Percentiles rank a stretch among this genome's conserved stretches.
phyloP scores from a whole-genome alignment of 495 filamentous ascomycete species.

The Penicillium paxilli region DNA sequence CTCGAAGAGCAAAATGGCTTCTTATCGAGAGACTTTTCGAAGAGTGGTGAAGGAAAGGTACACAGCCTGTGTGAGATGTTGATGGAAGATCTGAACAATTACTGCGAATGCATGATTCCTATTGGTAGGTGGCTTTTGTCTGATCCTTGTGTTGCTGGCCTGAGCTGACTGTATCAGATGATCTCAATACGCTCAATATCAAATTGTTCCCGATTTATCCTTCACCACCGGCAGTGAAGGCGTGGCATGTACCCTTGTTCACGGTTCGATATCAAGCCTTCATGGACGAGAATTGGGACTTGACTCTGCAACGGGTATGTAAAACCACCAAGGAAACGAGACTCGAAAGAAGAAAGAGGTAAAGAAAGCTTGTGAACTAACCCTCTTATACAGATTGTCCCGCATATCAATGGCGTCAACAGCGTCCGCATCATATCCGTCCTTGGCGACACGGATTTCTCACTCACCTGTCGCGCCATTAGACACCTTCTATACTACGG shows the following conservation, averaged over 20 bases:
- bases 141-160: neutral
- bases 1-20: slow-evolving; percentile 87
- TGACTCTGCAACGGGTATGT: slow-evolving; percentile 73
- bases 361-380: no score
- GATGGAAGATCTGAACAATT: slow-evolving; percentile 94
- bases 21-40: slow-evolving; percentile 49
- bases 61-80: slow-evolving; percentile 85
- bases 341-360: no score
- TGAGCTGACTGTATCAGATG: slow-evolving; percentile 55
- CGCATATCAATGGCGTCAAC: slow-evolving; percentile 86
- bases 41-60: slow-evolving; percentile 61
- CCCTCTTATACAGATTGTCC: slow-evolving; percentile 55
- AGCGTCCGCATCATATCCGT: slow-evolving; percentile 82
- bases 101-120: slow-evolving; percentile 96
- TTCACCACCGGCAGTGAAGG: slow-evolving; percentile 71
- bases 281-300: slow-evolving; percentile 86
- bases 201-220: slow-evolving; percentile 87
- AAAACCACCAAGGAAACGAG: neutral
- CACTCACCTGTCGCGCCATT: slow-evolving; percentile 79
- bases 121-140: slow-evolving; percentile 57
- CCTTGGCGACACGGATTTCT: slow-evolving; percentile 79
- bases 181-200: slow-evolving; percentile 93
- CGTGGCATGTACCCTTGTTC: slow-evolving; percentile 88
- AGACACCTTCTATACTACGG: slow-evolving; percentile 89
- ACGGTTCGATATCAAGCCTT: slow-evolving; percentile 75